Conservation (phyloP, 2,329 filamentous ascomycete genomes). For the Neurospora crassa region DNA sequence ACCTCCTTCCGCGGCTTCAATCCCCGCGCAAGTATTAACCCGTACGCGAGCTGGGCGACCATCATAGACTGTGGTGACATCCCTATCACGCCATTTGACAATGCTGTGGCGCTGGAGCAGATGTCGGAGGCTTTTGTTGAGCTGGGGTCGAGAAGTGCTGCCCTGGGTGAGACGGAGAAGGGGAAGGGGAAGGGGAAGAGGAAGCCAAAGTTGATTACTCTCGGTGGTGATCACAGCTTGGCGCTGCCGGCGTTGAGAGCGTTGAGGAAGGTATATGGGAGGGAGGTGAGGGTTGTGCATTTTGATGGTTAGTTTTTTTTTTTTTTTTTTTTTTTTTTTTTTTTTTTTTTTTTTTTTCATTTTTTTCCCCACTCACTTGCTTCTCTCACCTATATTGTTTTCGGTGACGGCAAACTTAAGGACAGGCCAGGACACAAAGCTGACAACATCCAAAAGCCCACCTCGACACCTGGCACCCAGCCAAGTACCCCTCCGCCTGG, state of each 20-base stretch:
- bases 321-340: too few relatives aligned
- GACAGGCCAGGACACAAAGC: too few relatives aligned
- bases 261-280: constrained; percentile 50
- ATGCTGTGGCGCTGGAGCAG: constrained; percentile 67
- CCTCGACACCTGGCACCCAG: constrained; percentile 78
- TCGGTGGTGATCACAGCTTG: constrained; percentile 67
- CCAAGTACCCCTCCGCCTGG: constrained; percentile 73
- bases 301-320: constrained; percentile 47
- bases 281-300: constrained; percentile 59
- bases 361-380: too few relatives aligned
- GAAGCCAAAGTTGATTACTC: constrained; percentile 51
- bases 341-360: too few relatives aligned
- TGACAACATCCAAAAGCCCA: too few relatives aligned
- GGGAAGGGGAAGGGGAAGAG: not conserved
- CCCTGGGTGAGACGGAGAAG: constrained; percentile 10
- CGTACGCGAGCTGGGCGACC: constrained; percentile 68
- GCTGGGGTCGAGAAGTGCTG: constrained; percentile 39
- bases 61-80: constrained; percentile 89
- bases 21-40: constrained; percentile 71
- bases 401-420: too few relatives aligned
- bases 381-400: too few relatives aligned
- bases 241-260: constrained; percentile 61
- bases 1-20: constrained; percentile 76
- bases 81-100: constrained; percentile 79
- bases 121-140: constrained; percentile 76